Base-by-base conservation (phyloP, 495 filamentous ascomycete species). In the Penicillium fimorum region DNA sequence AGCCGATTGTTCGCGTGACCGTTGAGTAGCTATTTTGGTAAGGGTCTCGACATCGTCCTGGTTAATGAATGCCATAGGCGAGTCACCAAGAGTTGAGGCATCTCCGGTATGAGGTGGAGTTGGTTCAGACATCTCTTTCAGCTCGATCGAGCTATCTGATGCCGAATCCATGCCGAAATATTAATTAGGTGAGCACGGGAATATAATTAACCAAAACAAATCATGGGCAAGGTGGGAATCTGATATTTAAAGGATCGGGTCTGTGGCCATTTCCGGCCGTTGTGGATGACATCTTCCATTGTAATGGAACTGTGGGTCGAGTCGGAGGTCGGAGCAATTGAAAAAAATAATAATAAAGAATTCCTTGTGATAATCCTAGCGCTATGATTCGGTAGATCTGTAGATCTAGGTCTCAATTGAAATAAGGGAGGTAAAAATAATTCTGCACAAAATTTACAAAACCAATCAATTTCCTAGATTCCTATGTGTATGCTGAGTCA, bases 1-100 rank as follows among this genome's bases (percentile, higher is more conserved):
- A 13, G 29, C 56, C 6, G 64, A 64, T 17, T 61, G 64, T 12
- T 61, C 61, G 12, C 46, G 56, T 20, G 58, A 58, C 37, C 37
- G 56, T 30, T 58, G 45, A n/a, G 61, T 64, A 15, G 61, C 61
- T 27, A 64, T 70, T 30, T 37, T 63, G 5, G 58, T 64, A 22
- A 65, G 65, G 15, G 55, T 67, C n/a, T 62, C 64, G 2, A 65
- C 59, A 50, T 67, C 66, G 8, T 46, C 52, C 20, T 62, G 44
- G 18, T 66, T 35, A 42, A 67, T 65, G 4, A 44, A 27, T 17
- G 25, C 20, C 44, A 60, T 59, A 18, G 65, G 53, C 10, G 40
- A 44, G 8, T 54, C 52, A 1, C 3, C 50, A 12, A 52, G 9
- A 5, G 50, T 52, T n/a, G 50, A 52, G 27, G 49, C n/a, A 17